These are phyloP conservation scores for Euptelea pleiosperma DNA, from an alignment of 164 flowering plant genomes.

Conservation along the genomic window DNA sequence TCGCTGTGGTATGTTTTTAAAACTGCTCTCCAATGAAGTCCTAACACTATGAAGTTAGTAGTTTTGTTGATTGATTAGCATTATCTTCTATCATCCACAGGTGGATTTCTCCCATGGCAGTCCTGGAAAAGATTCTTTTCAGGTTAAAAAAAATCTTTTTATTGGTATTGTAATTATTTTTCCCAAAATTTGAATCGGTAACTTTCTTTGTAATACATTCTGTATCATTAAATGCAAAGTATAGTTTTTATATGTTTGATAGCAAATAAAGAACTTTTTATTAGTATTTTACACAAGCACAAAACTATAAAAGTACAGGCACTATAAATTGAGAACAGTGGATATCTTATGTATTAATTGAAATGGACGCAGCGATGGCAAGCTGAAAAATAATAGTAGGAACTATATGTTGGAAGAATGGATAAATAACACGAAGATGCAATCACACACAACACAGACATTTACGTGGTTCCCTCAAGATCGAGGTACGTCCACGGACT, in stretches of 20 bases:
- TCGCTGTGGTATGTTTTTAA: conserved; percentile 54
- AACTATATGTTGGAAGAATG: too few species aligned
- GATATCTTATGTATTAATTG: too few species aligned
- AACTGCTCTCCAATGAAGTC: background rate
- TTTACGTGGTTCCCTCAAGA: too few species aligned
- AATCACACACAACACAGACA: too few species aligned
- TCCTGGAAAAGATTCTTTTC: conserved; percentile 90
- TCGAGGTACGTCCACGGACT: too few species aligned
- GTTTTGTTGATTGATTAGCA: conserved; percentile 1
- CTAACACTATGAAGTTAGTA: conserved; percentile 1
- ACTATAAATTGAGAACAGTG: too few species aligned
- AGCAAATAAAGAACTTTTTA: background rate
- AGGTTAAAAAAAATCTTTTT: conserved; percentile 37
- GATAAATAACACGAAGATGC: too few species aligned
- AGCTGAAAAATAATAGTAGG: too few species aligned
- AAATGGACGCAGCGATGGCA: too few species aligned
- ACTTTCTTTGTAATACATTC: background rate
- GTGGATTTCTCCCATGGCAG: conserved; percentile 96
- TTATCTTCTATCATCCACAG: conserved; percentile 34
- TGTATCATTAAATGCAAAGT: background rate
- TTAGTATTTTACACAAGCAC: background rate
- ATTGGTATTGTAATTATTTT: background rate
- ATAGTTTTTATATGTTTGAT: background rate
- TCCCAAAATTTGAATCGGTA: background rate
- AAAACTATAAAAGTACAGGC: background rate